Evolutionary conservation across 106 monocot species (phyloP), one percentile per base, ranked within the genome.

Genomic region (Platanthera zijinensis): DNA sequence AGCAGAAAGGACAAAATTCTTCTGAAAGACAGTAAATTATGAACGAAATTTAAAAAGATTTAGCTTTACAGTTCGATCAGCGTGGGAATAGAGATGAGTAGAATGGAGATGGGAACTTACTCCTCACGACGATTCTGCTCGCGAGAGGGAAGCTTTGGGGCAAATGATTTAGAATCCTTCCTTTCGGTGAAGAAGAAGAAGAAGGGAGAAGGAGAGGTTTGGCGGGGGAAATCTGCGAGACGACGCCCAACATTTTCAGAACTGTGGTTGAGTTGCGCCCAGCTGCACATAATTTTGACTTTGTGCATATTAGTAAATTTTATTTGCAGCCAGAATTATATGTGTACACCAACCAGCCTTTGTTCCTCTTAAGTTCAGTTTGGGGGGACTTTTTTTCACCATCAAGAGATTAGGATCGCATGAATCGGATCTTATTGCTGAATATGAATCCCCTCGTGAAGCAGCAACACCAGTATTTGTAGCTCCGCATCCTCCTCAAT

Each of bases 91-190:
- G 46, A 32, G 45, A 69, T 13, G 45, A 5, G 13, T 46, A 46
- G 0, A 69, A 46, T 13, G 45, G 10, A 12, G 15, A 46, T 39
- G 8, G 17, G 49, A 18, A 39, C 68, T 71, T 71, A 71, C 71
- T 71, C 18, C 49, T 71, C 6, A 71, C 49, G 71, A 71, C 17
- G 71, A 71, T 50, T 71, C 18, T 71, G 49, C 48, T 48, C 17
- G 71, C 71, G 30, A 49, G 71, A 48, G 71, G 71, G 47, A 71
- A 71, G 49, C 9, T 48, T 17, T 8, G 7, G 48, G 49, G 18
- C 48, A 49, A 48, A 71, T 8, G 1, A 71, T n/a, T 71, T 18
- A 48, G n/a, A 14, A 17, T 18, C 48, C 5, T 18, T 8, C 18
- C n/a, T 5, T 12, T 71, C 71, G 48, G n/a, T 2, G 18, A 48